phyloP scores from a whole-genome alignment of 2,329 filamentous ascomycete genomes.

The Nothophaeocryptopus gaeumannii region DNA sequence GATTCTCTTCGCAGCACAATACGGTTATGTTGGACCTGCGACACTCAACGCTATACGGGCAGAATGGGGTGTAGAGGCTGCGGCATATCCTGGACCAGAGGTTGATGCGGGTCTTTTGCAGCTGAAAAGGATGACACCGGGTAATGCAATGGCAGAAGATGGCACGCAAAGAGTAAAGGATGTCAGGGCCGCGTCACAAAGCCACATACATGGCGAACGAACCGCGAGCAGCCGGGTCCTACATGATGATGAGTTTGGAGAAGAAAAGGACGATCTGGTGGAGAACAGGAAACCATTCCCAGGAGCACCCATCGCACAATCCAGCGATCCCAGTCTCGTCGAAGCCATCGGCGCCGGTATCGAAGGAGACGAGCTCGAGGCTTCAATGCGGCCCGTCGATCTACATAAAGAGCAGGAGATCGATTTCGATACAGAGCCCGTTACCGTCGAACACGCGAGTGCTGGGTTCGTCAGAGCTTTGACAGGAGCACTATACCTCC shows the following conservation, averaged over 20 bases:
- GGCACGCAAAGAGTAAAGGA: conserved; percentile 30
- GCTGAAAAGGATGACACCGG: conserved; percentile 57
- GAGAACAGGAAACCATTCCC: conserved; percentile 26
- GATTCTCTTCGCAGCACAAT: conserved; percentile 82
- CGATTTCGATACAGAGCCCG: conserved; percentile 27
- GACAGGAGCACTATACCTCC: conserved; percentile 79
- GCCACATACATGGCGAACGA: conserved; percentile 35
- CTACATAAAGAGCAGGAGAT: conserved; percentile 1
- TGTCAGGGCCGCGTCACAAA: conserved; percentile 26
- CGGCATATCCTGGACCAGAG: conserved; percentile 82
- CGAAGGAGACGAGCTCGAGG: conserved; percentile 1
- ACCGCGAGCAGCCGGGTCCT: conserved; percentile 73
- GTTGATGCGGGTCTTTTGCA: conserved; percentile 90
- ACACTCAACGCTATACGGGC: conserved; percentile 70
- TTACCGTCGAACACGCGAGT: conserved; percentile 59
- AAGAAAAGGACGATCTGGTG: conserved; percentile 42
- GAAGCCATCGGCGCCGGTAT: conserved; percentile 5
- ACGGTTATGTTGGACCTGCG: conserved; percentile 74
- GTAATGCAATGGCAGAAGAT: conserved; percentile 36
- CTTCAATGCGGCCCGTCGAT: background rate
- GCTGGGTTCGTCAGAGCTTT: conserved; percentile 79
- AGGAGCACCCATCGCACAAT: conserved; percentile 19
- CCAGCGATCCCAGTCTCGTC: background rate
- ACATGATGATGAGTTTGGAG: conserved; percentile 81
- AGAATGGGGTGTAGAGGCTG: conserved; percentile 89